Conservation (phyloP, 805 yeast genomes). For the Candida sphagnicola region DNA sequence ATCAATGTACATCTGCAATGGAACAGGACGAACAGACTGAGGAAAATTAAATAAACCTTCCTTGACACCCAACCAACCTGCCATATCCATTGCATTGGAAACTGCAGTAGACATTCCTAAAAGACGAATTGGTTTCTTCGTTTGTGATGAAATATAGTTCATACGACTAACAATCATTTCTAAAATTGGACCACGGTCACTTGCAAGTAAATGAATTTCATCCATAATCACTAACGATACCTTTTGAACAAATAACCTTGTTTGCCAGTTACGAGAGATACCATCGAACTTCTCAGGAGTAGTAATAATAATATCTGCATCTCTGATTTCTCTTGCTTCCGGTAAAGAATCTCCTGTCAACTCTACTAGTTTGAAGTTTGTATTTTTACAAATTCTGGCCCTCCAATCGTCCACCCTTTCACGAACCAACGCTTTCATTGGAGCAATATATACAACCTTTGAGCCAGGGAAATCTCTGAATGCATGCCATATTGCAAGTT, state of each 20-base stretch:
- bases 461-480: conserved; percentile 75
- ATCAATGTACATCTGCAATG: conserved; percentile 81
- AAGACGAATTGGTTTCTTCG: conserved; percentile 57
- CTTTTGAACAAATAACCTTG: conserved; percentile 69
- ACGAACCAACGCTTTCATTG: conserved; percentile 83
- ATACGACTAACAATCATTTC: conserved; percentile 88
- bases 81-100: conserved; percentile 82
- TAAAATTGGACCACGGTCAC: conserved; percentile 82
- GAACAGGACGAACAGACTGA: conserved; percentile 79
- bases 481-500: conserved; percentile 96
- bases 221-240: conserved; percentile 79
- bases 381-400: conserved; percentile 43
- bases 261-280: conserved; percentile 82
- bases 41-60: conserved; percentile 79
- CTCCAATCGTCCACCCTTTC: conserved; percentile 85
- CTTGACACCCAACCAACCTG: conserved; percentile 74
- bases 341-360: conserved; percentile 83
- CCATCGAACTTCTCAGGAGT: conserved; percentile 89
- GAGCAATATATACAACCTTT: conserved; percentile 81
- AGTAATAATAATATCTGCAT: conserved; percentile 73
- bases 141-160: conserved; percentile 64
- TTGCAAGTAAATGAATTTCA: conserved; percentile 78
- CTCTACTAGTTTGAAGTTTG: conserved; percentile 59
- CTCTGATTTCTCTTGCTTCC: conserved; percentile 58
- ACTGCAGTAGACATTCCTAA: conserved; percentile 85